A percentile compares a stretch with the other conserved stretches of the same genome.
phyloP scores from a whole-genome alignment of 495 filamentous ascomycete genomes.

The Annulohypoxylon nitens region DNA sequence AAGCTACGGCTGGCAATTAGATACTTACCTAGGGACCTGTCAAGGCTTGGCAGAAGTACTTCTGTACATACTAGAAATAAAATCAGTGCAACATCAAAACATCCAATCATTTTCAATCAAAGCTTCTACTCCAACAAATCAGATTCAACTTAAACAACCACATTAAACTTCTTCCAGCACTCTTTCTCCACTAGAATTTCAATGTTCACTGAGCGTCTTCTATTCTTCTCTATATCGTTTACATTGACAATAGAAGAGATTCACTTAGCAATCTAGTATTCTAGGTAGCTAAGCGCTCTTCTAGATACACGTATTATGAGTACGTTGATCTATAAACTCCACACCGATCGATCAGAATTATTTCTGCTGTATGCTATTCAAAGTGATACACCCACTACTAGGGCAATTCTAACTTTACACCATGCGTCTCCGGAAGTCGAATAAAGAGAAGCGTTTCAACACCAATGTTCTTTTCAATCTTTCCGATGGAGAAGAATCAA shows the following conservation, averaged over 20 bases:
- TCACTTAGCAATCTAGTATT: not conserved
- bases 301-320: not conserved
- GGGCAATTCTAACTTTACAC: not conserved
- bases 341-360: not conserved
- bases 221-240: not conserved
- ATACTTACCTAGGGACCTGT: no score
- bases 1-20: no score
- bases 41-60: no score
- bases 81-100: not conserved
- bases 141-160: constrained; percentile 16
- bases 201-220: not conserved
- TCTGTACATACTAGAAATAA: no score
- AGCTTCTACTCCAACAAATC: constrained; percentile 16
- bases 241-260: not conserved
- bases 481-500: constrained; percentile 36
- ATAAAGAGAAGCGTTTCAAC: constrained; percentile 38
- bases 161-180: constrained; percentile 19
- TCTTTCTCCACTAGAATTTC: constrained; percentile 21
- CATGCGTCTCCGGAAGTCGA: constrained; percentile 49
- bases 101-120: not conserved
- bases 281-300: not conserved
- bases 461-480: constrained; percentile 11
- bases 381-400: not conserved
- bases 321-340: constrained; percentile 1
- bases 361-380: not conserved